phyloP scores from a whole-genome alignment of 2,329 filamentous ascomycete species.

The Aspergillus oerlinghausenensis region DNA sequence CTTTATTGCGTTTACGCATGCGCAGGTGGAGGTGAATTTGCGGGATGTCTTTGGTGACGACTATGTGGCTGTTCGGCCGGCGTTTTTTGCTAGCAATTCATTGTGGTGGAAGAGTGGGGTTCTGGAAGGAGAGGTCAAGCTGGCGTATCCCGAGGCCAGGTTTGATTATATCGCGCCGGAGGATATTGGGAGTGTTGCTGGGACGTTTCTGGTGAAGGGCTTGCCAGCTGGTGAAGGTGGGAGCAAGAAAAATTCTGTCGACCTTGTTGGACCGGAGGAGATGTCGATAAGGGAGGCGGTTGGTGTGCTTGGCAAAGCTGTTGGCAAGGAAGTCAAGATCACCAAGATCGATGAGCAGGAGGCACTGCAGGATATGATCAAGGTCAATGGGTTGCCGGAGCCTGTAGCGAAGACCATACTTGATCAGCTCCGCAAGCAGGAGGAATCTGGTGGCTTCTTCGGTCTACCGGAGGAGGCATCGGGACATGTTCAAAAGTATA shows the following conservation, averaged over 20 bases:
- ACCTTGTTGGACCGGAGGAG: conserved; percentile 36
- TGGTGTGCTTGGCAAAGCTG: conserved; percentile 23
- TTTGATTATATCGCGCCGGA: conserved; percentile 40
- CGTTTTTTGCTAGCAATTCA: conserved; percentile 44
- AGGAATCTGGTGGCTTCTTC: neutral
- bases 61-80: conserved; percentile 42
- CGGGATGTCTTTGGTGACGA: conserved; percentile 37
- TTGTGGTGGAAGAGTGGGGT: conserved; percentile 26
- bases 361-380: conserved; percentile 14
- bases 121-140: conserved; percentile 26
- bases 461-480: conserved; percentile 10
- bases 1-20: conserved; percentile 40
- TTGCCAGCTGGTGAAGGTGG: conserved; percentile 4
- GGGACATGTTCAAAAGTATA: conserved; percentile 31
- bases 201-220: conserved; percentile 33
- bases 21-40: conserved; percentile 42
- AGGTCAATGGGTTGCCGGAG: conserved; percentile 10
- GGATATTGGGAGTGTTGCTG: conserved; percentile 45
- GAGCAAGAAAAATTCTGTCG: conserved; percentile 23
- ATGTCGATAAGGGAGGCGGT: conserved; percentile 27
- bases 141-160: conserved; percentile 25
- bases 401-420: conserved; percentile 13
- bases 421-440: neutral
- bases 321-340: conserved; percentile 32
- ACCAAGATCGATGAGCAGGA: conserved; percentile 17